A percentile compares a stretch with the other conserved stretches of the same genome.
These are phyloP conservation scores for Phoma sp. DNA, from an alignment of 2,329 filamentous ascomycete species.

Conservation along the genomic window DNA sequence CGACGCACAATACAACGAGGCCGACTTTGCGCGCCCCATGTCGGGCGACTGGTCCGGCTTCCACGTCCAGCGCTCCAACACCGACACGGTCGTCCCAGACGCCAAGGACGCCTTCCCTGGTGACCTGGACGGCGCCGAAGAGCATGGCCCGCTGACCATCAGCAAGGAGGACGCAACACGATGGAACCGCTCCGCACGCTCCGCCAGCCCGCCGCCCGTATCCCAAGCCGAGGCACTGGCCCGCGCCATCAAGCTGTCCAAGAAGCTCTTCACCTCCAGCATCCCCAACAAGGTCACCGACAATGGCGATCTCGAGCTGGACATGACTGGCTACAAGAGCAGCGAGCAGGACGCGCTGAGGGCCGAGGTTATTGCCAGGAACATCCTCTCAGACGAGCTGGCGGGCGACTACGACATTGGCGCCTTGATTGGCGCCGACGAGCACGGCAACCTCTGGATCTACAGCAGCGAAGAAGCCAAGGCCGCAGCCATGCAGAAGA, in stretches of 20 bases:
- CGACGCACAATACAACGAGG: slow-evolving; percentile 27
- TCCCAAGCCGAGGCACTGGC: slow-evolving; percentile 78
- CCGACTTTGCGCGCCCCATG: slow-evolving; percentile 33
- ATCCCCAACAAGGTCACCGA: slow-evolving; percentile 94
- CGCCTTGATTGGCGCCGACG: slow-evolving; percentile 91
- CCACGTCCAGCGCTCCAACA: slow-evolving; percentile 54
- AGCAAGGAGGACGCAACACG: slow-evolving; percentile 45
- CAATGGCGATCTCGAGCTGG: slow-evolving; percentile 92
- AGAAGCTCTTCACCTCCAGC: slow-evolving; percentile 86
- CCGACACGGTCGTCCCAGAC: slow-evolving; percentile 61
- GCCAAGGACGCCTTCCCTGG: slow-evolving; percentile 50
- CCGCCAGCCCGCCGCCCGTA: slow-evolving; percentile 79
- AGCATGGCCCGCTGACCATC: slow-evolving; percentile 39
- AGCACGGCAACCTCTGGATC: slow-evolving; percentile 98
- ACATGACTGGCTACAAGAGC: slow-evolving; percentile 97
- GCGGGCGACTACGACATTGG: slow-evolving; percentile 97
- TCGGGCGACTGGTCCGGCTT: slow-evolving; percentile 49
- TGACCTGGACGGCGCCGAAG: slow-evolving; percentile 34
- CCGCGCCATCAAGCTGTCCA: slow-evolving; percentile 83
- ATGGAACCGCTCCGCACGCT: slow-evolving; percentile 56
- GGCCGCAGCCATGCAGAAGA: slow-evolving; percentile 77
- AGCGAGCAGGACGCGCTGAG: slow-evolving; percentile 91
- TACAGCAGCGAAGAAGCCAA: slow-evolving; percentile 98
- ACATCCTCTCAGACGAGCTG: slow-evolving; percentile 89
- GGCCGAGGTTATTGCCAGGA: slow-evolving; percentile 91